Conservation (phyloP, 202 grass and related monocot species). For the Hordeum pubiflorum region DNA sequence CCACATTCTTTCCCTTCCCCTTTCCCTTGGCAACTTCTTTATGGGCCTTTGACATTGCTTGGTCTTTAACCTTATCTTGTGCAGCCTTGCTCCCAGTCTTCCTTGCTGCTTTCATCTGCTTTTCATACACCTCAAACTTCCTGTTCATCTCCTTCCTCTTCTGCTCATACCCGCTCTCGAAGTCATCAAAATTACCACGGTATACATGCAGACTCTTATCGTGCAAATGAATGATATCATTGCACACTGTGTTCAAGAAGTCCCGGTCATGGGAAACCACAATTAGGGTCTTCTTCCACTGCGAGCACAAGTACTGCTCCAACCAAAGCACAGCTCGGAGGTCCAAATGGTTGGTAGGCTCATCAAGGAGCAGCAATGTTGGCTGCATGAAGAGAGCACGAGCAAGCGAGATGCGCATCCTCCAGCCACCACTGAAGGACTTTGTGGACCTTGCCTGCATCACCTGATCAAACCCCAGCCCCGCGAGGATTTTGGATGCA, state of each 20-base stretch:
- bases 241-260: slow-evolving; percentile 3
- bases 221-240: slow-evolving; percentile 10
- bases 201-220: slow-evolving; percentile 10
- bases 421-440: slow-evolving; percentile 13
- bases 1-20: neutral
- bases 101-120: neutral
- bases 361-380: slow-evolving; percentile 11
- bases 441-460: slow-evolving; percentile 10
- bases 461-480: neutral
- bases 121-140: slow-evolving; percentile 11
- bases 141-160: slow-evolving; percentile 16
- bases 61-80: neutral
- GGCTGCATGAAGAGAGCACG: slow-evolving; percentile 15
- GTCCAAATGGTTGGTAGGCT: slow-evolving; percentile 16
- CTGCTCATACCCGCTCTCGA: neutral
- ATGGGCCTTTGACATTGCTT: neutral
- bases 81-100: slow-evolving; percentile 13
- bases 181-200: slow-evolving; percentile 14
- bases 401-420: slow-evolving; percentile 14
- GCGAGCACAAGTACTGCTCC: slow-evolving; percentile 8
- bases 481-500: neutral
- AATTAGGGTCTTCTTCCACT: slow-evolving; percentile 4
- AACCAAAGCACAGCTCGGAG: slow-evolving; percentile 9
- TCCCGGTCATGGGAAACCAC: neutral
- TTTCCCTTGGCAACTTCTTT: slow-evolving; percentile 6